Conservation (phyloP, 805 yeast species). For the Cyberlindnera mississippiensis region DNA sequence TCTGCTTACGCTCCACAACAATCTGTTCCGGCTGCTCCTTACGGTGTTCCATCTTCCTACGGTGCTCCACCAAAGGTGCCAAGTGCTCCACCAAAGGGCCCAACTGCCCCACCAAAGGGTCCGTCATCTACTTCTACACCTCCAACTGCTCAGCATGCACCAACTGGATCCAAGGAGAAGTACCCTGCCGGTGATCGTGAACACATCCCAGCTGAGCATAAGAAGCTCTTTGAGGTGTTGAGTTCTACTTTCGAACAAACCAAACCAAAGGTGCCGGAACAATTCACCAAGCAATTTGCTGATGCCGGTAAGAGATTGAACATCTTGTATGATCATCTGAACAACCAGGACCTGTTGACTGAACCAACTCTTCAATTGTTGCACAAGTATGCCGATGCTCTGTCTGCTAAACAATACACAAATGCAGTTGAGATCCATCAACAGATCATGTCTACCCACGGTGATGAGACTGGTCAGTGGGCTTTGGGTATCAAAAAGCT, state of each 20-base stretch:
- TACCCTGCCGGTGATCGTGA: conserved; percentile 64
- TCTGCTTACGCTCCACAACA: conserved; percentile 11
- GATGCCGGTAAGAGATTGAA: conserved; percentile 83
- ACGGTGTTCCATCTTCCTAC: conserved; percentile 19
- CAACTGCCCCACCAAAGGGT: conserved; percentile 14
- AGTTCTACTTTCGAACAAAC: conserved; percentile 57
- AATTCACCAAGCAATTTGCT: conserved; percentile 62
- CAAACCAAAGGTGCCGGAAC: conserved; percentile 76
- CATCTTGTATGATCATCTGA: conserved; percentile 72
- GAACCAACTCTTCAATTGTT: conserved; percentile 52
- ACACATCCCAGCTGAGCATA: conserved; percentile 57
- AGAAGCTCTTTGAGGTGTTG: conserved; percentile 57
- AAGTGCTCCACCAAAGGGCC: conserved; percentile 16
- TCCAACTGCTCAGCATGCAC: conserved; percentile 16
- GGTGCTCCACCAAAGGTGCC: conserved; percentile 10
- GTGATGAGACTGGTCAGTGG: conserved; percentile 87
- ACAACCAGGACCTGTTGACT: conserved; percentile 63
- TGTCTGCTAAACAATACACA: conserved; percentile 48
- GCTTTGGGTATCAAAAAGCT: conserved; percentile 86
- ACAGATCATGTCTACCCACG: conserved; percentile 58
- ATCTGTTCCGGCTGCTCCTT: conserved; percentile 17
- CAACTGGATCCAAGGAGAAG: conserved; percentile 21
- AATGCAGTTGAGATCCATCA: conserved; percentile 54
- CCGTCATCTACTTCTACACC: conserved; percentile 5
- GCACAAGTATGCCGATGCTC: conserved; percentile 43